phyloP scores from a whole-genome alignment of 1,284 basidiomycete genomes.

The Cutaneotrichosporon sp. region DNA sequence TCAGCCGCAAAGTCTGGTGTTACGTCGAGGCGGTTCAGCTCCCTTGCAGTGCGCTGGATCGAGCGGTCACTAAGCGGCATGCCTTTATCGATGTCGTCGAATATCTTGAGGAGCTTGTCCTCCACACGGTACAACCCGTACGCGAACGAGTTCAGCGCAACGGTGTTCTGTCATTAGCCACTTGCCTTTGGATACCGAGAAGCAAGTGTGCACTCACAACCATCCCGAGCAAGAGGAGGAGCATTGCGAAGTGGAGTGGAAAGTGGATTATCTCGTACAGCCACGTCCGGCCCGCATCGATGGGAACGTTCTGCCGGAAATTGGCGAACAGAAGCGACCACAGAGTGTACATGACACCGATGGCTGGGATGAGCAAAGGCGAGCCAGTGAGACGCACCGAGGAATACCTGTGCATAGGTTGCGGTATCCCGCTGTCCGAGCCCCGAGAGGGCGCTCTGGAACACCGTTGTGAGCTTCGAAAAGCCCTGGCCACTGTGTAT shows the following conservation, averaged over 20 bases:
- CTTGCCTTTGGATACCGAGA: too few species aligned
- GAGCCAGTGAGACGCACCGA: neutral
- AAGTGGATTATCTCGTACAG: conserved; percentile 24
- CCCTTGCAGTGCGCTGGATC: neutral
- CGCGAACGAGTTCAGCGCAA: neutral
- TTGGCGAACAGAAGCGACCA: conserved; percentile 29
- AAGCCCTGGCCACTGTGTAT: conserved; percentile 24
- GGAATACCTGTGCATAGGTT: conserved; percentile 30
- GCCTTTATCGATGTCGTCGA: neutral
- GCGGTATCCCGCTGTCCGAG: neutral
- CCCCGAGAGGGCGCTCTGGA: neutral
- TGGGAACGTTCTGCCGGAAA: conserved; percentile 19
- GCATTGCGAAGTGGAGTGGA: conserved; percentile 13
- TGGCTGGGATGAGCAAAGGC: neutral
- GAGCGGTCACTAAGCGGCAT: neutral
- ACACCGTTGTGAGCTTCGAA: neutral
- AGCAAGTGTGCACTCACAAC: conserved; percentile 5
- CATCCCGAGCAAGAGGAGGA: conserved; percentile 5
- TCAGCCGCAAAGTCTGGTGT: neutral
- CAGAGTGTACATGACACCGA: conserved; percentile 27
- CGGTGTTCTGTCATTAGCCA: too few species aligned
- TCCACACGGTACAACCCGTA: neutral
- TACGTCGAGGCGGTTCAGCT: neutral
- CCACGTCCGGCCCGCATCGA: conserved; percentile 10
- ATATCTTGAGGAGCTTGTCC: neutral